Base-by-base conservation (phyloP, 1,284 basidiomycete genomes). In the Trametes pubescens region DNA sequence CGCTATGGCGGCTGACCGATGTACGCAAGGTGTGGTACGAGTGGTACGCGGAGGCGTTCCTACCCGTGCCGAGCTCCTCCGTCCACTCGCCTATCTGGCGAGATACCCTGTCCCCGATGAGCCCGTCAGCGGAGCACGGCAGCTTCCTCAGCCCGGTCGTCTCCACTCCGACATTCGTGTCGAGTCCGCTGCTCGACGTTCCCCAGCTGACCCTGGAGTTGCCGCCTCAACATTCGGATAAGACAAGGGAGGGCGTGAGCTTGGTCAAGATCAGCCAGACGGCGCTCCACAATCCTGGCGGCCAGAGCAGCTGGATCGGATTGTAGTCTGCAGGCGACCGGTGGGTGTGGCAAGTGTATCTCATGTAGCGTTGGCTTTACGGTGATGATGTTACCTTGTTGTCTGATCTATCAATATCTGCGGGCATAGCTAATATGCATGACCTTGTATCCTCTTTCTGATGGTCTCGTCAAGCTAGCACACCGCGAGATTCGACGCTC, bases 21-120 rank as follows among this genome's bases (percentile, higher is more conserved):
- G 84, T 90, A 65, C 86, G 89, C 35, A 88, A 92, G 71, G 95
- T 99, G 9, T 99, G 98, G 98, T 99, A 99, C 79, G 98, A 99
- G 78, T 99, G 98, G 98, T 90, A 91, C 72, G 96, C 95, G 0
- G 96, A 99, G 73, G 90, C 91, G 3, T 99, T 93, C 81, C 81
- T 99, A 46, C 87, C 90, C 8, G 80, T 90, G n/a, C 73, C 75
- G 9, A 70, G 68, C 34, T 68, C 73, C 29, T 67, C 72, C 34
- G 66, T 72, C 10, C 70, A 68, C 10, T 62, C 59, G 52, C 70
- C 68, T 13, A 65, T 69, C 35, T 68, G 70, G 59, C 59, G 57
- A n/a, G 65, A 69, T 34, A 62, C 61, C 40, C 57, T 68, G n/a
- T 68, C 67, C 24, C 67, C 63, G 29, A 65, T 59, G 57, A 57